Conservation (phyloP, 2,329 filamentous ascomycete genomes). For the Aspergillus pseudoviridinutans region DNA sequence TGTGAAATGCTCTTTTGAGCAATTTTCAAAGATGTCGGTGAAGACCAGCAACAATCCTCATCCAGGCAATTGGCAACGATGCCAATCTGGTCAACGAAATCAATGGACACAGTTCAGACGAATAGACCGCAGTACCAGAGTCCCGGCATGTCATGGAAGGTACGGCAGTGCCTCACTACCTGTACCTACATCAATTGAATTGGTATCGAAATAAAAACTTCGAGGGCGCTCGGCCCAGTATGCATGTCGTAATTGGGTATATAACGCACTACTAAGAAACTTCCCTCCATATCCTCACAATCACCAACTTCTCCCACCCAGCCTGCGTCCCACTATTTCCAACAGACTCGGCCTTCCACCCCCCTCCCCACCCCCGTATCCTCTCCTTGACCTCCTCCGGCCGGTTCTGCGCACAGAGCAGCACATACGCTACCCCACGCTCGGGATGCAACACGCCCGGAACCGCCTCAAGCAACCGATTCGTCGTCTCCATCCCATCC, state of each 20-base stretch:
- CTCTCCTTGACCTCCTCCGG: slow-evolving; percentile 67
- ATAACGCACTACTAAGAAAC: background rate
- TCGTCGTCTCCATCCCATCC: slow-evolving; percentile 92
- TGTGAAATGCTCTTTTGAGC: too few species aligned
- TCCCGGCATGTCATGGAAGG: background rate
- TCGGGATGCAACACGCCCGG: slow-evolving; percentile 58
- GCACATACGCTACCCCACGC: slow-evolving; percentile 78
- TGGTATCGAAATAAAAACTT: background rate
- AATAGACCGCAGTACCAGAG: too few species aligned
- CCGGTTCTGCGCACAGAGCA: slow-evolving; percentile 87
- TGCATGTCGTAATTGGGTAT: background rate
- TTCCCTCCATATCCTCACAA: slow-evolving; percentile 75
- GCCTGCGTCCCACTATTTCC: slow-evolving; percentile 79
- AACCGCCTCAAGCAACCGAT: slow-evolving; percentile 68
- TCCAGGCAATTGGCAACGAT: background rate
- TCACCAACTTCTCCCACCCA: slow-evolving; percentile 90
- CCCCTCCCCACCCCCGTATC: slow-evolving; percentile 54
- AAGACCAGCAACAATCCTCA: background rate
- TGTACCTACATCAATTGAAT: background rate
- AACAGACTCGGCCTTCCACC: slow-evolving; percentile 74
- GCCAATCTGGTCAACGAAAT: too few species aligned
- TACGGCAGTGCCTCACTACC: background rate
- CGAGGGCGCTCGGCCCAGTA: background rate
- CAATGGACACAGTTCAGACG: too few species aligned
- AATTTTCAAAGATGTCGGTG: background rate